Evolutionary conservation across 805 yeast genomes (phyloP), one percentile per base, ranked within the genome.

Genomic region (Wickerhamiella parazyma): DNA sequence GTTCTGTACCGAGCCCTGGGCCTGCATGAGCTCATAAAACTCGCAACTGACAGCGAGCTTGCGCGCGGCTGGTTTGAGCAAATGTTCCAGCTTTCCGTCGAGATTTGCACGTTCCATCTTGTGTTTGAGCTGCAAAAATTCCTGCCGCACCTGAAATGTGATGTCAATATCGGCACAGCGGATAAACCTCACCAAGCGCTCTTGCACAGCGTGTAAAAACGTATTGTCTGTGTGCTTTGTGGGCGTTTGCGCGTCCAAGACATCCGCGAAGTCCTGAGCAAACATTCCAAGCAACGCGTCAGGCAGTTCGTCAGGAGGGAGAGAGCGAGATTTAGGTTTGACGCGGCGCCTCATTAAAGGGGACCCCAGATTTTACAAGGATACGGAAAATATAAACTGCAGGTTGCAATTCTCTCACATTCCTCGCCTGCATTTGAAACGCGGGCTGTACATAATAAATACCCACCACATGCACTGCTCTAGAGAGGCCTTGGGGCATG

Each of bases 81-180:
- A 22, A 26, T 28, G 16, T 7, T 11, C 14, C 6, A 28, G n/a
- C 7, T n/a, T 28, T n/a, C 16, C 5, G 31, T n/a, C n/a, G 8
- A 28, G 5, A 3, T n/a, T 16, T 1, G 45, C 45, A 10, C 45
- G 41, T 9, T 11, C 14, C 7, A 42, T 36, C 24, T 42, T 42
- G 12, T 33, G 38, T 24, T 41, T 21, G 20, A 42, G 36, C 41
- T 29, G 34, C n/a, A 28, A 6, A 14, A 31, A 25, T 14, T 36
- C 45, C 11, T 37, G 21, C 4, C 42, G 36, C n/a, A 31, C 41
- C 9, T 42, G 36, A 24, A 26, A 37, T 10, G 37, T 33, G 6
- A 33, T 17, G 16, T 37, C 38, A 19, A 37, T 33, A 24, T 42
- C 42, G 11, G 18, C 9, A 38, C 45, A 42, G 16, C 28, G 33